Evolutionary conservation across 768 basidiomycete genomes (phyloP), one percentile per base, ranked within the genome.

Genomic region (Naganishia friedmannii): DNA sequence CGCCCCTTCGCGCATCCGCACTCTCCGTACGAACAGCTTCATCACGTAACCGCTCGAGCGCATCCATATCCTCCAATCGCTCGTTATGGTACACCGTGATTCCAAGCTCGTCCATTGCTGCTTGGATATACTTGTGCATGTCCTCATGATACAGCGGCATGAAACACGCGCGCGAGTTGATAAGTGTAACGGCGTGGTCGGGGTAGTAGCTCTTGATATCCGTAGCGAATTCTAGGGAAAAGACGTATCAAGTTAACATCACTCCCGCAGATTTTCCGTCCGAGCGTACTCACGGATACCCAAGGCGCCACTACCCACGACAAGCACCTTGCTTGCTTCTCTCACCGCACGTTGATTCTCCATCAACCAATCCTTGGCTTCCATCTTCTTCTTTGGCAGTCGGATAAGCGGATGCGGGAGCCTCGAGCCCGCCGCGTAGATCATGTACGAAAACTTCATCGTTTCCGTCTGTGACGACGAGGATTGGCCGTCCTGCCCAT

Each of bases 241-340:
- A 23, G 21, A 5, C 1, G 23, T 5, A 7, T 29, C 53, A 32
- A 53, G 39, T 54, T 26, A 57, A 10, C 23, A 19, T 32, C 39
- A 23, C 1, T 3, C 42, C 67, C 57, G 15, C 37, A 32, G 12
- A 12, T 37, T 37, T 37, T 5, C 26, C n/a, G 28, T 26, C 34
- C 2, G 12, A n/a, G 3, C 21, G 7, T 4, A 77, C 77, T 75
- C 32, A 79, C 78, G 78, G 23, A 82, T 79, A 21, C 82, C 82
- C 31, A 83, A 67, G 3, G 82, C 80, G 12, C 82, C 82, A 32
- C 80, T 82, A n/a, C 82, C 82, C 55, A 83, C 77, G n/a, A 82
- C 74, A 19, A 82, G 63, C 17, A 83, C 77, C 46, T 75, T 77
- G 55, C 77, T 65, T 3, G 77, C 76, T 29, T 73, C 70, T 71